These are phyloP conservation scores for Mortierella sp. DNA, from an alignment of 371 early-diverging fungal genomes.

Conservation along the genomic window DNA sequence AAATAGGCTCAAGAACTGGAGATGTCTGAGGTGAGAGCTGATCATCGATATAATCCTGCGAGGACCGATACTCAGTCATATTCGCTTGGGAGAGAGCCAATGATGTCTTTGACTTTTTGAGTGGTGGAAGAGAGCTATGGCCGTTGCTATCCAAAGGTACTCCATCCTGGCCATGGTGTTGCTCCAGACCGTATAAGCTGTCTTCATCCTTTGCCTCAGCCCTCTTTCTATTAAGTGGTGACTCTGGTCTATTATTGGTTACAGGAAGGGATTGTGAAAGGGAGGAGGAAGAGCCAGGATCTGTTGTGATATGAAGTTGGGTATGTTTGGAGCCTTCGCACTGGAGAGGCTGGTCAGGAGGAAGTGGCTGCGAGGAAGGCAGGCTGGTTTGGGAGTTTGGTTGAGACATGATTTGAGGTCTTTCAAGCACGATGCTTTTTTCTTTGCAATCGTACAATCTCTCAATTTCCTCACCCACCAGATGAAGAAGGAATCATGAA, in stretches of 20 bases:
- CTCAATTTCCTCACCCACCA: not conserved
- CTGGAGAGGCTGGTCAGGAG: not conserved
- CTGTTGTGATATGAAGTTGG: slow-evolving; percentile 7
- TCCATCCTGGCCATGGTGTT: not conserved
- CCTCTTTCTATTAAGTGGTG: slow-evolving; percentile 22
- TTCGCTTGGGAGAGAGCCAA: slow-evolving; percentile 25
- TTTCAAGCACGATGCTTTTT: not conserved
- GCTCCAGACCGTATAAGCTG: not conserved
- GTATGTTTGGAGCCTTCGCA: not conserved
- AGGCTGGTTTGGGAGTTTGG: not conserved
- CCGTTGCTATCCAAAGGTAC: not conserved
- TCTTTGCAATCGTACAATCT: not conserved
- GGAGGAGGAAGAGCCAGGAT: not conserved
- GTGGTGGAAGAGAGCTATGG: slow-evolving; percentile 28
- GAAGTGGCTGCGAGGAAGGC: slow-evolving; percentile 1
- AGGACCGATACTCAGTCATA: slow-evolving; percentile 41
- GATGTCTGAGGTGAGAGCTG: slow-evolving; percentile 39
- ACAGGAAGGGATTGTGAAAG: not conserved
- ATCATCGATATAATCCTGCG: slow-evolving; percentile 27
- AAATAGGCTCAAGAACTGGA: slow-evolving; percentile 28
- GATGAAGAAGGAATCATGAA: not conserved
- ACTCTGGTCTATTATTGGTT: not conserved
- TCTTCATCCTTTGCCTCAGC: slow-evolving; percentile 28
- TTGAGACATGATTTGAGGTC: slow-evolving; percentile 5
- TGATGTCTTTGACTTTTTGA: slow-evolving; percentile 47